Conservation (phyloP, 1,139 yeast genomes). For the Candida tunisiensis region DNA sequence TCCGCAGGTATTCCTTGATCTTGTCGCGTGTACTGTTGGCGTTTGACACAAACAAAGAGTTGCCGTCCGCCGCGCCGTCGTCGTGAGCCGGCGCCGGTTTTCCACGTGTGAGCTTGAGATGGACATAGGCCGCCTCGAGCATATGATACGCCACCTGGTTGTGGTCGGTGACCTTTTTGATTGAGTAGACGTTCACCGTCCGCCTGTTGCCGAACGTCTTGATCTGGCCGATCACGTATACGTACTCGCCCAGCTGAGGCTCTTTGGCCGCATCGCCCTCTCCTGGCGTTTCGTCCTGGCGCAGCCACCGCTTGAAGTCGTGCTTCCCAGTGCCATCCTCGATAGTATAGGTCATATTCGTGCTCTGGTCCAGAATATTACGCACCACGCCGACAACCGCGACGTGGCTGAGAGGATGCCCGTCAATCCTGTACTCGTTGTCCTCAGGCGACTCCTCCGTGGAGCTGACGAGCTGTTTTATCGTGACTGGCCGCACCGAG, state of each 20-base stretch:
- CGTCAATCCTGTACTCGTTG: conserved; percentile 54
- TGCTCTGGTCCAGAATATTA: conserved; percentile 36
- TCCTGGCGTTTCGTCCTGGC: conserved; percentile 15
- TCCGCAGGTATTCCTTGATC: conserved; percentile 1
- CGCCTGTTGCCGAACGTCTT: conserved; percentile 55
- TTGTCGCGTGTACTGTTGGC: conserved; percentile 1
- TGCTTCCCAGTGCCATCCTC: conserved; percentile 81
- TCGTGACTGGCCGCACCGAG: conserved; percentile 63
- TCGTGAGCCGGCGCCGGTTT: conserved; percentile 1
- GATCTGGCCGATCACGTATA: conserved; percentile 54
- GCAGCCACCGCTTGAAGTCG: conserved; percentile 37
- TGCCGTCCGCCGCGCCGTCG: neutral
- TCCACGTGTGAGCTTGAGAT: conserved; percentile 17
- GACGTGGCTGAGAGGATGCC: conserved; percentile 42
- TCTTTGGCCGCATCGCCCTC: conserved; percentile 18
- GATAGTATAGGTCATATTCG: conserved; percentile 35
- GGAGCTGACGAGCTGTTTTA: conserved; percentile 60
- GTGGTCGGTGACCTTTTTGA: conserved; percentile 45
- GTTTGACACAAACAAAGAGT: neutral
- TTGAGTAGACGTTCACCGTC: conserved; percentile 45
- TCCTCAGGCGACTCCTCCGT: conserved; percentile 37
- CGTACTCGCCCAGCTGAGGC: conserved; percentile 30
- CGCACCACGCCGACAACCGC: conserved; percentile 52
- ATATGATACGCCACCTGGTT: conserved; percentile 68
- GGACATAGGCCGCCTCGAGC: conserved; percentile 52